Evolutionary conservation across 495 filamentous ascomycete species (phyloP).

Genomic region (Podospora tetraspora): DNA sequence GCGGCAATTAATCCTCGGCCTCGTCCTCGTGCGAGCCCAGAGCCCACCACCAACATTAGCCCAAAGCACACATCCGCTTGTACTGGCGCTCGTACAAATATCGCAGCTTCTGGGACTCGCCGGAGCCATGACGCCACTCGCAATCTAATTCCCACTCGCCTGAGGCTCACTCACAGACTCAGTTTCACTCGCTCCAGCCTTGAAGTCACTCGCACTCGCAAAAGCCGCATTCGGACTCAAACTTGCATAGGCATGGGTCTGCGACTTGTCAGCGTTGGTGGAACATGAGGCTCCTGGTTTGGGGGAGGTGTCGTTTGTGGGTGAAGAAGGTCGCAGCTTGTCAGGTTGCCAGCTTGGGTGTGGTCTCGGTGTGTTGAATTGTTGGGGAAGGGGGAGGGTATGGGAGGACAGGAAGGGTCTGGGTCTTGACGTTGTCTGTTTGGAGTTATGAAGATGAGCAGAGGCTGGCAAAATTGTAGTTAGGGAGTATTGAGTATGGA

Average conservation of each 20-base stretch:
- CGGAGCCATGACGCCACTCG: too few species aligned
- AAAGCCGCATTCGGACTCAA: too few species aligned
- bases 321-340: neutral
- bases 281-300: neutral
- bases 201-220: too few species aligned
- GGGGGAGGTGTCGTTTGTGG: neutral
- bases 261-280: neutral
- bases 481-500: neutral
- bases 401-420: neutral
- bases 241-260: too few species aligned
- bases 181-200: neutral
- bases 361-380: neutral
- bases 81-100: too few species aligned
- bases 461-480: neutral
- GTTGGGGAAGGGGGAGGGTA: neutral
- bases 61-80: too few species aligned
- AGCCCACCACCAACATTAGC: too few species aligned
- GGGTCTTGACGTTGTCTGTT: too few species aligned
- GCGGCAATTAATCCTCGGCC: too few species aligned
- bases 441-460: neutral
- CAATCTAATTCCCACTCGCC: neutral
- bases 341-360: neutral
- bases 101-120: too few species aligned
- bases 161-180: neutral
- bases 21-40: too few species aligned